Base-by-base conservation (phyloP, 352 stramenopile species). In the Globisporangium spiculum region DNA sequence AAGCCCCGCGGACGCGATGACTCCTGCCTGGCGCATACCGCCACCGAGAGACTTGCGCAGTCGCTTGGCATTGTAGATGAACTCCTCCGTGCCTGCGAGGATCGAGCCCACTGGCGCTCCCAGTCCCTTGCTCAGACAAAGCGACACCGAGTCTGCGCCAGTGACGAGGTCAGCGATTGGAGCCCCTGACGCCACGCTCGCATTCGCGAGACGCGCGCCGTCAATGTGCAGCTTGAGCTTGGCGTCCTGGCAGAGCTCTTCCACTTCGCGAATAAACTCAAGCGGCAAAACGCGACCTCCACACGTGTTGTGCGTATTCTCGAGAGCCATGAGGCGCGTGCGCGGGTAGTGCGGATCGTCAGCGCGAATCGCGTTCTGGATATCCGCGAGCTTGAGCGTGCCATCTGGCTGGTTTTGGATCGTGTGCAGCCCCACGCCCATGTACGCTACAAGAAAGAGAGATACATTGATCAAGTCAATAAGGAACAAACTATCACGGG, bases 281-380 rank as follows among this genome's bases (percentile, higher is more conserved):
- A 86, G 64, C 16, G 94, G 79, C 32, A 99, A 80, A 26, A 97
- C 84, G 14, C 93, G 82, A 4, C 97, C 97, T 30, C 97, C 97
- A 41, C 96, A 95, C 60, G 93, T 94, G 78, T 99, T 99, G 67
- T 99, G 98, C 53, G 97, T 99, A 81, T 99, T 99, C 76, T 99
- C 98, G 20, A 99, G 77, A 74, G 81, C 88, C 8, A 99, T 87
- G 27, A 99, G 78, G 16, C 78, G 76, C 26, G 97, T 98, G 55
- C 90, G 76, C 48, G 88, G 88, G 65, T 89, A 94, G 68, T 96
- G 88, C 60, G 79, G 82, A 54, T 96, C 86, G 68, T 96, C 84
- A 9, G 72, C 69, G 24, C 88, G 90, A n/a, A 96, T 78, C 27
- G 90, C 87, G 41, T 78, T 73, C 55, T 76, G 69, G n/a, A 99